Percentiles rank a stretch among this genome's conserved stretches.
phyloP scores from a whole-genome alignment of 768 basidiomycete species.

The Boletus patriciae region DNA sequence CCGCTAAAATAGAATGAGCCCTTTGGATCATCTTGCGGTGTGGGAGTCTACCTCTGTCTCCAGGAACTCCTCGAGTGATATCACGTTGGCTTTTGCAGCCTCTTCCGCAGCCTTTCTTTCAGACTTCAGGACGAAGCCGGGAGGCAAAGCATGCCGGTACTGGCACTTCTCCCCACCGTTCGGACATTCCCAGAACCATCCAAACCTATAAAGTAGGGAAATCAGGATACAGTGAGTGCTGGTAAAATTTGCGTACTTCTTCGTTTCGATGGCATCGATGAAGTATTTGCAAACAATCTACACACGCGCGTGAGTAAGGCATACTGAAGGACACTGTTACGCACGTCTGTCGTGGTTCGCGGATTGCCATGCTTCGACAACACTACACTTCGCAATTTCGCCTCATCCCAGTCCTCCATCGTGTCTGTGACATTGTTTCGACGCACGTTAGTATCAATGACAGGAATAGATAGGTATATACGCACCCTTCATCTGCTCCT shows the following conservation, averaged over 20 bases:
- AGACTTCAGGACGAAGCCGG: conserved; percentile 93
- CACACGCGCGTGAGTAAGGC: conserved; percentile 7
- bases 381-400: conserved; percentile 87
- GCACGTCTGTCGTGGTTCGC: conserved; percentile 86
- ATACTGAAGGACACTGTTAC: conserved; percentile 19
- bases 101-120: conserved; percentile 92
- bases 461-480: conserved; percentile 4
- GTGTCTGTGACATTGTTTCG: conserved; percentile 58
- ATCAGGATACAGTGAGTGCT: not conserved
- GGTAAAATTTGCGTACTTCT: conserved; percentile 52
- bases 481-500: conserved; percentile 75
- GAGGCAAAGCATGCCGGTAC: conserved; percentile 93
- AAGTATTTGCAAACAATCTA: conserved; percentile 98
- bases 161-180: conserved; percentile 81
- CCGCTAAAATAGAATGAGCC: conserved; percentile 50
- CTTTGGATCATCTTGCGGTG: not conserved
- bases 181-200: conserved; percentile 97
- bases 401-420: conserved; percentile 98
- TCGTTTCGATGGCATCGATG: conserved; percentile 91
- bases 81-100: conserved; percentile 82
- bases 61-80: conserved; percentile 94
- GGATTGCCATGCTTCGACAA: conserved; percentile 87
- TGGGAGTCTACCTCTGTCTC: conserved; percentile 85
- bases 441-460: not conserved
- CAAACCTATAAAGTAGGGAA: conserved; percentile 50